A percentile compares a stretch with the other conserved stretches of the same genome.
Conservation (phyloP, 495 filamentous ascomycete species). For the Tuber microsphaerosporum region DNA sequence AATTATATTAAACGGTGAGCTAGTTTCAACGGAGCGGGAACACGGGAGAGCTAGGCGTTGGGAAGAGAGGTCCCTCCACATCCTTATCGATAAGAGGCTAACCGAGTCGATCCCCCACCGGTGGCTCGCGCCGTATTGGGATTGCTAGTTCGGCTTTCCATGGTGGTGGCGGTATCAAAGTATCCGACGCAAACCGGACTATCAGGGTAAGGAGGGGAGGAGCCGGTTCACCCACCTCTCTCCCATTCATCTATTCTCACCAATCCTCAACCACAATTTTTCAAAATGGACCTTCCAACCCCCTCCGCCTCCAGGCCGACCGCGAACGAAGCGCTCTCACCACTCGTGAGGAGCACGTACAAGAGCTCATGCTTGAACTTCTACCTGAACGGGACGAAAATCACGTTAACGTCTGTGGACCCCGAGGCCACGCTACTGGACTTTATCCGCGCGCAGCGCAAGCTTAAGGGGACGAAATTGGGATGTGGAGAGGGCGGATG, state of each 20-base stretch:
- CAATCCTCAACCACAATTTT: not conserved
- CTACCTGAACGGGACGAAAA: conserved; percentile 85
- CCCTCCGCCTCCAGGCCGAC: not conserved
- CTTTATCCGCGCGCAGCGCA: conserved; percentile 48
- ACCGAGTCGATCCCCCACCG: too few species aligned
- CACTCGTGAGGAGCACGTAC: conserved; percentile 38
- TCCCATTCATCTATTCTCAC: not conserved
- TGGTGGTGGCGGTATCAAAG: not conserved
- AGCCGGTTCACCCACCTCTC: not conserved
- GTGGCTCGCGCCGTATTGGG: too few species aligned
- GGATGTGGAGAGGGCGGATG: conserved; percentile 49
- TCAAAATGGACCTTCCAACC: not conserved
- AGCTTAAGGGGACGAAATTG: conserved; percentile 55
- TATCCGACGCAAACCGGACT: not conserved
- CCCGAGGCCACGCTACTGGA: conserved; percentile 58
- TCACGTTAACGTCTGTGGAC: conserved; percentile 65
- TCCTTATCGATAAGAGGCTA: too few species aligned
- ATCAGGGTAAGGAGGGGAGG: not conserved
- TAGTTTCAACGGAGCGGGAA: too few species aligned
- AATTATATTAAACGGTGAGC: too few species aligned
- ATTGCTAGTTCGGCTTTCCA: not conserved
- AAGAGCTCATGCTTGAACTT: conserved; percentile 54
- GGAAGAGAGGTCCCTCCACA: too few species aligned
- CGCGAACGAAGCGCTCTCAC: conserved; percentile 45
- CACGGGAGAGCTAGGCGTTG: too few species aligned